Percentiles rank a stretch among this genome's conserved stretches.
Conservation (phyloP, 495 filamentous ascomycete species). For the Elasticomyces elasticus region DNA sequence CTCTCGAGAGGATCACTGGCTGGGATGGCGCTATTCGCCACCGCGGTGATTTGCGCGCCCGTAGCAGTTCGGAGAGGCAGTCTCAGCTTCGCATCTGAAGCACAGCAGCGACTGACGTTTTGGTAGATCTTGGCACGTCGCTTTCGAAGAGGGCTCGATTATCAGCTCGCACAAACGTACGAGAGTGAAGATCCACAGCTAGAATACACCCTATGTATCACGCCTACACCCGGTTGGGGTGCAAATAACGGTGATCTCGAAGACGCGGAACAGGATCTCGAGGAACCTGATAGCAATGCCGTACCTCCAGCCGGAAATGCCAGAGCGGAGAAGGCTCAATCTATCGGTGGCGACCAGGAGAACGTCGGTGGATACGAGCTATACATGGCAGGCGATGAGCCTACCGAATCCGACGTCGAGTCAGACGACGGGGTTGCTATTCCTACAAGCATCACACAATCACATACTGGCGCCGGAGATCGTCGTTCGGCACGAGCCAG, state of each 20-base stretch:
- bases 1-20: too few relatives aligned
- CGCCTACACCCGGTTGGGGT: slow-evolving; percentile 74
- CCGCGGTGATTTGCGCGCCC: too few relatives aligned
- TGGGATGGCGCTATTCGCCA: too few relatives aligned
- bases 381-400: slow-evolving; percentile 75
- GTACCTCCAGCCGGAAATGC: slow-evolving; percentile 4
- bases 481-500: slow-evolving; percentile 13
- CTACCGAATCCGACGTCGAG: slow-evolving; percentile 15
- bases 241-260: slow-evolving; percentile 41
- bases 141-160: slow-evolving; percentile 80
- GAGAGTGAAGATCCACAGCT: slow-evolving; percentile 65
- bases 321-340: slow-evolving; percentile 16
- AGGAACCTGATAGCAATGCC: slow-evolving; percentile 18
- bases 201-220: slow-evolving; percentile 78
- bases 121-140: slow-evolving; percentile 68
- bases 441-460: slow-evolving; percentile 12
- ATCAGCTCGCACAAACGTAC: slow-evolving; percentile 80
- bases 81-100: too few relatives aligned
- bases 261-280: background rate
- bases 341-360: slow-evolving; percentile 38
- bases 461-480: slow-evolving; percentile 30
- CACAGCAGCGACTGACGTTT: too few relatives aligned
- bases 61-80: too few relatives aligned
- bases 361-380: slow-evolving; percentile 76
- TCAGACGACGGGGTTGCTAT: slow-evolving; percentile 17